Percentiles rank a stretch among this genome's conserved stretches.
These are phyloP conservation scores for Yamadazyma dushanensis DNA, from an alignment of 1,139 yeast species.

Conservation along the genomic window DNA sequence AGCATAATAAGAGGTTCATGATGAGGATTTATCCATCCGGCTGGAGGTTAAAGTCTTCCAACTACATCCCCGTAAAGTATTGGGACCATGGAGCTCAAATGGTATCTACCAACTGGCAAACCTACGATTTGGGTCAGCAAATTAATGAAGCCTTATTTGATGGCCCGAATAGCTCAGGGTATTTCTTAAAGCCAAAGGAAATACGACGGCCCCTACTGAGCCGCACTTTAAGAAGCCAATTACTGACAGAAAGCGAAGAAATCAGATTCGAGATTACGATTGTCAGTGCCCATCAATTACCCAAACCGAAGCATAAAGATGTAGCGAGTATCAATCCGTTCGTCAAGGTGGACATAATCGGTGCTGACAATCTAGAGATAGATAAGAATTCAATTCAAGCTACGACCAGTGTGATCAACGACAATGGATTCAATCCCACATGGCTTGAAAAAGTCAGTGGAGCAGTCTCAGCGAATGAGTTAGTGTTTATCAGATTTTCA, in stretches of 20 bases:
- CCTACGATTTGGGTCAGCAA: slow-evolving; percentile 86
- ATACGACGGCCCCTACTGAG: slow-evolving; percentile 37
- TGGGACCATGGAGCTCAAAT: slow-evolving; percentile 90
- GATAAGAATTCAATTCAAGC: slow-evolving; percentile 14
- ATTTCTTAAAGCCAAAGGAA: slow-evolving; percentile 68
- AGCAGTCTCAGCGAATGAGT: slow-evolving; percentile 31
- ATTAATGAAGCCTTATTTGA: slow-evolving; percentile 84
- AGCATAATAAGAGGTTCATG: slow-evolving; percentile 73
- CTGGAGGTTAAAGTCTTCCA: slow-evolving; percentile 71
- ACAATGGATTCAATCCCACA: slow-evolving; percentile 83
- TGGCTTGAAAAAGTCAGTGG: slow-evolving; percentile 66
- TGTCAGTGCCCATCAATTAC: slow-evolving; percentile 84
- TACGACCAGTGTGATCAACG: slow-evolving; percentile 39
- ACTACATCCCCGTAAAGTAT: slow-evolving; percentile 72
- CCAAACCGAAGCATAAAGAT: slow-evolving; percentile 50
- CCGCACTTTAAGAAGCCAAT: slow-evolving; percentile 17
- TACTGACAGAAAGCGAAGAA: slow-evolving; percentile 7
- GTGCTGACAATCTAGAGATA: slow-evolving; percentile 33
- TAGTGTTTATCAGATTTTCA: slow-evolving; percentile 36
- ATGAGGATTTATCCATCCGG: slow-evolving; percentile 90
- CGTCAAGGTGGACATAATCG: slow-evolving; percentile 57
- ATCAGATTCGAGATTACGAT: slow-evolving; percentile 38
- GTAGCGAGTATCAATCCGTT: slow-evolving; percentile 52
- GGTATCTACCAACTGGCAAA: slow-evolving; percentile 98
- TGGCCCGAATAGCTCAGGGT: slow-evolving; percentile 62